phyloP scores from a whole-genome alignment of 1,284 basidiomycete species.

The Ceratobasidium sp. region DNA sequence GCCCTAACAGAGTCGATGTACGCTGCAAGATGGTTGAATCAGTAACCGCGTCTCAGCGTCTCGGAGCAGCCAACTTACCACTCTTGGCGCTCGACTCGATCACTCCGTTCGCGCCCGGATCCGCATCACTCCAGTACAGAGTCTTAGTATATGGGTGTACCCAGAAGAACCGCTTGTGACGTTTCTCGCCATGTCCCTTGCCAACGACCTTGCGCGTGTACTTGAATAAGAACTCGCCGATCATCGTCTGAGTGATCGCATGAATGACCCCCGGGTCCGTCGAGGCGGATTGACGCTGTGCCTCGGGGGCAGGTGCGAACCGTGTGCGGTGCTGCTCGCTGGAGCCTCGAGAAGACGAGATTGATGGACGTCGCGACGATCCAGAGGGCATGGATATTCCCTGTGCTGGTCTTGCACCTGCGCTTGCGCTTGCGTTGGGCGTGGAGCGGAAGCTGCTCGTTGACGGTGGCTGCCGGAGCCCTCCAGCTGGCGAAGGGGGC shows the following conservation, averaged over 20 bases:
- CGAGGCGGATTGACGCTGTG: slow-evolving; percentile 53
- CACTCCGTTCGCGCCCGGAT: slow-evolving; percentile 88
- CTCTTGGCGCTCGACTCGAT: slow-evolving; percentile 96
- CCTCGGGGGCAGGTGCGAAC: slow-evolving; percentile 45
- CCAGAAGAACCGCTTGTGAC: slow-evolving; percentile 99
- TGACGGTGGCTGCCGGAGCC: slow-evolving; percentile 76
- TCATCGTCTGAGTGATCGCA: slow-evolving; percentile 99
- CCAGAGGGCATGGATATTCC: slow-evolving; percentile 31
- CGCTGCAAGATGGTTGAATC: slow-evolving; percentile 63
- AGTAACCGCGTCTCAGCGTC: background rate
- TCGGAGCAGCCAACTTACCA: slow-evolving; percentile 67
- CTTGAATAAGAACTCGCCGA: slow-evolving; percentile 98
- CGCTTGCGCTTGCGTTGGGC: slow-evolving; percentile 62
- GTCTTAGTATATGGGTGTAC: slow-evolving; percentile 99
- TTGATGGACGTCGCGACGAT: slow-evolving; percentile 76
- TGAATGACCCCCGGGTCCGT: slow-evolving; percentile 92
- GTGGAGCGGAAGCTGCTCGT: slow-evolving; percentile 83
- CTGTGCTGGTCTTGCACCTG: slow-evolving; percentile 44
- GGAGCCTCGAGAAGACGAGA: slow-evolving; percentile 64
- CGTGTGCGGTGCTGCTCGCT: slow-evolving; percentile 61
- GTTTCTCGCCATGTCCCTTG: slow-evolving; percentile 88
- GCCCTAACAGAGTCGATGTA: slow-evolving; percentile 93
- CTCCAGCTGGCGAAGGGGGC: slow-evolving; percentile 67
- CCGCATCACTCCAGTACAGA: slow-evolving; percentile 95
- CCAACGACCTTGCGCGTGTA: slow-evolving; percentile 94